Evolutionary conservation across 2,329 filamentous ascomycete species (phyloP).

Genomic region (Paraphoma chrysanthemicola): DNA sequence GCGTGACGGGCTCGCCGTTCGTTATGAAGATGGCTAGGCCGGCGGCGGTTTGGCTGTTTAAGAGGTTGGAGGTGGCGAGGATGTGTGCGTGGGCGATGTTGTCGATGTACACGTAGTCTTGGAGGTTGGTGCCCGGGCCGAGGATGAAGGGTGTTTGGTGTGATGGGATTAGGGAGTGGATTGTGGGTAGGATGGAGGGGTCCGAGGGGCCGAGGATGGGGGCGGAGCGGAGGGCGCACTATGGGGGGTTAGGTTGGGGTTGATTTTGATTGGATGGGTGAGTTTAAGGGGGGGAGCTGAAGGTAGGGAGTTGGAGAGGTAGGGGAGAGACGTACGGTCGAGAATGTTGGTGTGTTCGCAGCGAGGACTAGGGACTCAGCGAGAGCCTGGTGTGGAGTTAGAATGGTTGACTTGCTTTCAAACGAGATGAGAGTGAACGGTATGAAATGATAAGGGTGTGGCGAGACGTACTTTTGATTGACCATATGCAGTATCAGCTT

Average conservation of each 20-base stretch:
- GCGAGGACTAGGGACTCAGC: constrained; percentile 82
- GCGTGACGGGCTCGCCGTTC: constrained; percentile 86
- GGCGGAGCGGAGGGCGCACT: constrained; percentile 76
- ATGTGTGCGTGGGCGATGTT: constrained; percentile 82
- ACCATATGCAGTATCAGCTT: constrained; percentile 79
- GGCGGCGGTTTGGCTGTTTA: constrained; percentile 65
- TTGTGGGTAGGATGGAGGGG: constrained; percentile 73
- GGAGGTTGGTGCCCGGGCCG: constrained; percentile 74
- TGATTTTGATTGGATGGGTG: too few relatives aligned
- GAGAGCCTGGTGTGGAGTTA: constrained; percentile 61
- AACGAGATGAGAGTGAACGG: too few relatives aligned
- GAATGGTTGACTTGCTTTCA: too few relatives aligned
- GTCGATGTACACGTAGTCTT: constrained; percentile 73
- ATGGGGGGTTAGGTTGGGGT: too few relatives aligned
- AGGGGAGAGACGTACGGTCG: constrained; percentile 58
- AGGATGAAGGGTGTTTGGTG: constrained; percentile 80
- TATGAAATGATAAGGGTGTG: too few relatives aligned
- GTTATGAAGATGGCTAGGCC: constrained; percentile 91
- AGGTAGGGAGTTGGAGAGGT: too few relatives aligned
- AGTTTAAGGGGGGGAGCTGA: not conserved
- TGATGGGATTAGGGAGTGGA: constrained; percentile 74
- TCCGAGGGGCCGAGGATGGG: constrained; percentile 94
- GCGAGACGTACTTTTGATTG: constrained; percentile 76
- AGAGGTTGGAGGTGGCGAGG: constrained; percentile 76
- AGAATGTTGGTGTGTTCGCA: constrained; percentile 71